phyloP scores from a whole-genome alignment of 140 eudicot species.

The Oenanthe javanica region DNA sequence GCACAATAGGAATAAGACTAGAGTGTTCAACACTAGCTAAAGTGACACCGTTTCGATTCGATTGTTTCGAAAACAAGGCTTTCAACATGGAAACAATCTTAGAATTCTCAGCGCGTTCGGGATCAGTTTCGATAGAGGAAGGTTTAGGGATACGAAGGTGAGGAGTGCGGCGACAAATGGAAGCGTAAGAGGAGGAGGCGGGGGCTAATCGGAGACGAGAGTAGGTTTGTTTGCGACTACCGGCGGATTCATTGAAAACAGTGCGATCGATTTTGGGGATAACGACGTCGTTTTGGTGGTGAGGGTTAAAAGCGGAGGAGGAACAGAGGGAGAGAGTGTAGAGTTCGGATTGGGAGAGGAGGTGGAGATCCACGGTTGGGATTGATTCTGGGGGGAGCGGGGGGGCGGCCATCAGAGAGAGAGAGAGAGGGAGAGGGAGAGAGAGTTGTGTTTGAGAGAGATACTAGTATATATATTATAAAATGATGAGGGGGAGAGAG shows the following conservation, averaged over 20 bases:
- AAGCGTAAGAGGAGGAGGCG: slow-evolving; percentile 27
- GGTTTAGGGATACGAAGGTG: slow-evolving; percentile 33
- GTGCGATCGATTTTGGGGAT: slow-evolving; percentile 86
- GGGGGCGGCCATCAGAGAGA: slow-evolving; percentile 26
- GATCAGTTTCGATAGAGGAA: slow-evolving; percentile 20
- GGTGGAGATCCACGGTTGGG: slow-evolving; percentile 68
- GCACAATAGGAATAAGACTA: not conserved
- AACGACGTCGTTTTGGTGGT: slow-evolving; percentile 58
- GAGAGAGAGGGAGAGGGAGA: no score
- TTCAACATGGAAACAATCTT: slow-evolving; percentile 42
- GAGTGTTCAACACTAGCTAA: slow-evolving; percentile 1
- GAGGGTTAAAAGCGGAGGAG: slow-evolving; percentile 34
- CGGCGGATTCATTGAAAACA: slow-evolving; percentile 92
- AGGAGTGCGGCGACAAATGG: slow-evolving; percentile 41
- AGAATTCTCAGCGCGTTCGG: slow-evolving; percentile 50
- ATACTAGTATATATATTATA: no score
- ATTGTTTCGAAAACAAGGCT: slow-evolving; percentile 24
- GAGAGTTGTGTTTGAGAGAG: not conserved
- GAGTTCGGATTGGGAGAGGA: slow-evolving; percentile 83
- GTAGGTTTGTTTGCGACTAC: slow-evolving; percentile 78
- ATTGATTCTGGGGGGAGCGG: slow-evolving; percentile 38
- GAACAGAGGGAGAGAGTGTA: slow-evolving; percentile 61
- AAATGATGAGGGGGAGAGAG: no score
- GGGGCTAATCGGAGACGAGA: slow-evolving; percentile 85
- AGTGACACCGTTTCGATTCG: not conserved